Evolutionary conservation across 768 basidiomycete genomes (phyloP).

Genomic region (Lyophyllum semitale): DNA sequence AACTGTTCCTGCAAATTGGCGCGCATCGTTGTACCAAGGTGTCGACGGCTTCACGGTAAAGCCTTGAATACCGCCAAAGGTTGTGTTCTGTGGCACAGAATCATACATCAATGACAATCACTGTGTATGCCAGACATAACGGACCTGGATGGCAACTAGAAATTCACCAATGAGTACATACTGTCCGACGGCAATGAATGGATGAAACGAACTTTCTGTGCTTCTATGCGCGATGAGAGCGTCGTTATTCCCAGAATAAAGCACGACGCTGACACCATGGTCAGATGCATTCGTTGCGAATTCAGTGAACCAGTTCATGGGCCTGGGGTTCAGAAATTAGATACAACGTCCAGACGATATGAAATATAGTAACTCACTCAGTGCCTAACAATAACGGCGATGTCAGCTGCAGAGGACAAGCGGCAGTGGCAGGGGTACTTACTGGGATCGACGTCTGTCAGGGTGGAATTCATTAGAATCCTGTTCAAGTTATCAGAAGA

Average conservation of each 20-base stretch:
- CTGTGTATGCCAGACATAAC: background rate
- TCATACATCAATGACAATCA: constrained; percentile 2
- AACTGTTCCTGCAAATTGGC: constrained; percentile 65
- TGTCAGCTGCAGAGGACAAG: background rate
- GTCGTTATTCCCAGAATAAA: constrained; percentile 74
- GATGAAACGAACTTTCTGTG: constrained; percentile 51
- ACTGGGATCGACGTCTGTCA: constrained; percentile 38
- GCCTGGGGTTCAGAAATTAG: constrained; percentile 38
- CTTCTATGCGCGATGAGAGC: constrained; percentile 63
- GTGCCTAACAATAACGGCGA: constrained; percentile 24
- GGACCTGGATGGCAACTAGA: constrained; percentile 58
- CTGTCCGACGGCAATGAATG: background rate
- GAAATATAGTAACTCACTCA: constrained; percentile 25
- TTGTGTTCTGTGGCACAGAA: constrained; percentile 62
- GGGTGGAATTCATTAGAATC: constrained; percentile 1
- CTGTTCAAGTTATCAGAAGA: background rate
- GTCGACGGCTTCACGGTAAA: constrained; percentile 72
- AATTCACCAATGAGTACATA: constrained; percentile 27
- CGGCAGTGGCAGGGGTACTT: constrained; percentile 17
- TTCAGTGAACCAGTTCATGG: constrained; percentile 64
- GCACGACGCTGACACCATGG: constrained; percentile 50
- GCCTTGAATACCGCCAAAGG: constrained; percentile 76
- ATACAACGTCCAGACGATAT: background rate
- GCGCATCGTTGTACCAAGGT: constrained; percentile 61
- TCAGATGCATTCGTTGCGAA: constrained; percentile 66